Conservation (phyloP, 345 rosid species). For the Ceriops tagal region DNA sequence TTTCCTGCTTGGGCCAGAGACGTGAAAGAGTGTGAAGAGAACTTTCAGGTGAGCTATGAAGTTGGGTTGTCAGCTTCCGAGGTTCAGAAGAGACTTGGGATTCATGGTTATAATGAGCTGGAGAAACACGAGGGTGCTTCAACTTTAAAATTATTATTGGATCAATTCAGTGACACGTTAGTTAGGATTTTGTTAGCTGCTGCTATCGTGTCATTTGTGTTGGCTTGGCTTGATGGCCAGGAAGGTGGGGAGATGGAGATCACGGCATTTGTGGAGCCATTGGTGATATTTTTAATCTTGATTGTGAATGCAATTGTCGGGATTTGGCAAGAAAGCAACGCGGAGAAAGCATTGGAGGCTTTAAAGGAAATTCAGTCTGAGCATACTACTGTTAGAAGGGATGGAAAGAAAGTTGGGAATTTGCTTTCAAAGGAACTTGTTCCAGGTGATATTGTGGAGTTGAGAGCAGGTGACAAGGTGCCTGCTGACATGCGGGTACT, state of each 20-base stretch:
- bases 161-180: constrained; percentile 79
- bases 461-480: constrained; percentile 84
- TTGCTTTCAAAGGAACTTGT: constrained; percentile 82
- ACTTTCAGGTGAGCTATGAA: constrained; percentile 42
- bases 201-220: constrained; percentile 66
- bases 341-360: constrained; percentile 90
- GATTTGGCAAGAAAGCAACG: constrained; percentile 89
- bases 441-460: constrained; percentile 86
- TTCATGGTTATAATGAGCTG: constrained; percentile 68
- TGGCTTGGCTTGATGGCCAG: constrained; percentile 75
- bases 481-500: constrained; percentile 87
- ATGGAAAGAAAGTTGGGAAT: constrained; percentile 40
- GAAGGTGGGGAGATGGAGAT: constrained; percentile 91
- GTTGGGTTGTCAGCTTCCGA: constrained; percentile 51
- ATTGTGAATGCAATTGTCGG: constrained; percentile 90
- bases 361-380: constrained; percentile 87
- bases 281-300: constrained; percentile 83
- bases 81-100: constrained; percentile 47
- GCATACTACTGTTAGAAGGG: constrained; percentile 68
- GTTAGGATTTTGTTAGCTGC: constrained; percentile 82
- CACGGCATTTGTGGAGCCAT: constrained; percentile 89
- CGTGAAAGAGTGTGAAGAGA: constrained; percentile 51
- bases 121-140: constrained; percentile 79
- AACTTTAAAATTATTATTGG: constrained; percentile 55
- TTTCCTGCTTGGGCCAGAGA: constrained; percentile 81